phyloP scores from a whole-genome alignment of 345 rosid species.

The Punica granatum region DNA sequence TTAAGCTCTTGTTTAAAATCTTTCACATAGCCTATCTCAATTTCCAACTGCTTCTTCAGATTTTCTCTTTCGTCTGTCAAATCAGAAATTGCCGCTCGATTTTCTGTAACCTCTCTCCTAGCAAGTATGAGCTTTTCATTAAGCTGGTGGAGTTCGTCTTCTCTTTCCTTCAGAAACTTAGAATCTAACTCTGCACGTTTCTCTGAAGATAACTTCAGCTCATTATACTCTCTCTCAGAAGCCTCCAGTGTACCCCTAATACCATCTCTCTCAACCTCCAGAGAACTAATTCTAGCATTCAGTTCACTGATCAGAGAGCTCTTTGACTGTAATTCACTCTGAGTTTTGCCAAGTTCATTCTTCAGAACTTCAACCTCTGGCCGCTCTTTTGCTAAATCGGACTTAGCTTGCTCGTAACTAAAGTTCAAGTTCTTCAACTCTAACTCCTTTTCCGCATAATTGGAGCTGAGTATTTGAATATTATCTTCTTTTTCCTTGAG shows the following conservation, averaged over 20 bases:
- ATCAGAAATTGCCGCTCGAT: conserved; percentile 28
- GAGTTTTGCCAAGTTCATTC: conserved; percentile 30
- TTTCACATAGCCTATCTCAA: conserved; percentile 31
- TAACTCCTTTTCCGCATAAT: conserved; percentile 45
- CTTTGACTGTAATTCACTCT: conserved; percentile 46
- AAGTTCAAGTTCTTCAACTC: conserved; percentile 44
- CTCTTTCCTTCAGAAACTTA: conserved; percentile 37
- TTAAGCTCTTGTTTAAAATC: conserved; percentile 53
- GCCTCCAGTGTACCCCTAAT: conserved; percentile 34
- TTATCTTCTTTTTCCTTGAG: conserved; percentile 52
- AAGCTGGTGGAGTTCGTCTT: conserved; percentile 41
- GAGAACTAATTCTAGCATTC: conserved; percentile 37
- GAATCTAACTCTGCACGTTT: conserved; percentile 44
- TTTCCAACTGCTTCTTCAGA: conserved; percentile 39
- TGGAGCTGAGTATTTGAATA: conserved; percentile 36
- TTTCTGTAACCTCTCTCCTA: conserved; percentile 27
- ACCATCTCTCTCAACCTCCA: conserved; percentile 46
- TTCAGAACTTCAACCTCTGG: conserved; percentile 40
- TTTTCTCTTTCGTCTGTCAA: conserved; percentile 55
- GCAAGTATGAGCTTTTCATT: conserved; percentile 43
- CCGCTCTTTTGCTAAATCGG: conserved; percentile 42
- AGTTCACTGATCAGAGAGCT: conserved; percentile 42
- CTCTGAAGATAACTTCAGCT: conserved; percentile 53
- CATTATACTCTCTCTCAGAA: conserved; percentile 35
- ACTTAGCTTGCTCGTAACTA: conserved; percentile 35